Evolutionary conservation across 768 basidiomycete genomes (phyloP).

Genomic region (Omphalotus guepiniiformis): DNA sequence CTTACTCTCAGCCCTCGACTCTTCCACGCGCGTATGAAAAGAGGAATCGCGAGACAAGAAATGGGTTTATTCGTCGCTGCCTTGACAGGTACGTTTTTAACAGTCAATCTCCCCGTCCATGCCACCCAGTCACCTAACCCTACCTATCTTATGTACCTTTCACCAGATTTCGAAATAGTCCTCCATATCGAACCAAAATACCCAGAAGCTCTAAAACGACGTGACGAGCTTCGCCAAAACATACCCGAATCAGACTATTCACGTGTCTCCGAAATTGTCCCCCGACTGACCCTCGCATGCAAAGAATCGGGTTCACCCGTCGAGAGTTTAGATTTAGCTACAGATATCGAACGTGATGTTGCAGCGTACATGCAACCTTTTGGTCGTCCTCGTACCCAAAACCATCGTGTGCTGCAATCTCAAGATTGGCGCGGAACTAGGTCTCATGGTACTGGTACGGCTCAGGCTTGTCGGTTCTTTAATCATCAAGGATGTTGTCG

Average conservation of each 20-base stretch:
- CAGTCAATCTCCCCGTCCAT: too few species aligned
- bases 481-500: slow-evolving; percentile 31
- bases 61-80: neutral
- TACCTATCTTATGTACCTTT: neutral
- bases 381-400: neutral
- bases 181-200: neutral
- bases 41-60: slow-evolving; percentile 1
- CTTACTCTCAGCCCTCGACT: slow-evolving; percentile 2
- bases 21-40: slow-evolving; percentile 1
- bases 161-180: slow-evolving; percentile 5
- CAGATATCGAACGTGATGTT: neutral
- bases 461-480: slow-evolving; percentile 37
- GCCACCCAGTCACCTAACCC: neutral
- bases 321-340: neutral
- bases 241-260: too few species aligned
- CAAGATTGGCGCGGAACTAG: too few species aligned
- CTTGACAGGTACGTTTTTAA: slow-evolving; percentile 1
- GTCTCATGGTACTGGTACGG: too few species aligned
- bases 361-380: neutral
- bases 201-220: neutral
- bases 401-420: too few species aligned
- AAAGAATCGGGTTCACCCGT: neutral
- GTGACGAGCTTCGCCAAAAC: slow-evolving; percentile 7
- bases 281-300: too few species aligned
- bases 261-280: too few species aligned